phyloP scores from a whole-genome alignment of 2,329 filamentous ascomycete species.

The Penicillium sp. region DNA sequence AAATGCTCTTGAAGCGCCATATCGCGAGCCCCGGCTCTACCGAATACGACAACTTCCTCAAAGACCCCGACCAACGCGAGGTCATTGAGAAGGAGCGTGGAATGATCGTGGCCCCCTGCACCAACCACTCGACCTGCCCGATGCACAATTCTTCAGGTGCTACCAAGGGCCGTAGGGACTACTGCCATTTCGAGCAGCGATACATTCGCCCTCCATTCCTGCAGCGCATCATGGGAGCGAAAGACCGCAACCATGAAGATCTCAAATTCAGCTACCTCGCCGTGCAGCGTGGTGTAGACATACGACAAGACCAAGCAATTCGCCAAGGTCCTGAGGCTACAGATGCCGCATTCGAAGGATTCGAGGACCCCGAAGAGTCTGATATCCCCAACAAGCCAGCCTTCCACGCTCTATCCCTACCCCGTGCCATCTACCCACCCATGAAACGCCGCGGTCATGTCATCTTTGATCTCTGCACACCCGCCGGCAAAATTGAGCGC shows the following conservation, averaged over 20 bases:
- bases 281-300: slow-evolving; percentile 71
- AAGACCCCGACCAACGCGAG: slow-evolving; percentile 26
- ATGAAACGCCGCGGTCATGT: slow-evolving; percentile 88
- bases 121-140: slow-evolving; percentile 81
- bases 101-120: slow-evolving; percentile 69
- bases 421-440: slow-evolving; percentile 73
- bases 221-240: slow-evolving; percentile 66
- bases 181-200: slow-evolving; percentile 85
- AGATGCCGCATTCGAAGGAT: slow-evolving; percentile 68
- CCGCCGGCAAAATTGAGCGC: slow-evolving; percentile 78
- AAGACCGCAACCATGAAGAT: slow-evolving; percentile 79
- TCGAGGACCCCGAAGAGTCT: slow-evolving; percentile 49
- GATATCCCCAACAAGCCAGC: slow-evolving; percentile 8
- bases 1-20: slow-evolving; percentile 72
- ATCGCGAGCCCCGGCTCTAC: slow-evolving; percentile 59
- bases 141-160: slow-evolving; percentile 77
- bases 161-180: slow-evolving; percentile 75
- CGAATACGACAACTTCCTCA: slow-evolving; percentile 37
- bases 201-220: slow-evolving; percentile 82
- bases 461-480: slow-evolving; percentile 86
- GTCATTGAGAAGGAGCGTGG: slow-evolving; percentile 52
- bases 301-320: slow-evolving; percentile 43
- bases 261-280: slow-evolving; percentile 87
- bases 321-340: slow-evolving; percentile 58
- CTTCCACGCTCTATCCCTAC: slow-evolving; percentile 64